phyloP scores from a whole-genome alignment of 2,329 filamentous ascomycete genomes.

The Lecanoromycetidae sp. region DNA sequence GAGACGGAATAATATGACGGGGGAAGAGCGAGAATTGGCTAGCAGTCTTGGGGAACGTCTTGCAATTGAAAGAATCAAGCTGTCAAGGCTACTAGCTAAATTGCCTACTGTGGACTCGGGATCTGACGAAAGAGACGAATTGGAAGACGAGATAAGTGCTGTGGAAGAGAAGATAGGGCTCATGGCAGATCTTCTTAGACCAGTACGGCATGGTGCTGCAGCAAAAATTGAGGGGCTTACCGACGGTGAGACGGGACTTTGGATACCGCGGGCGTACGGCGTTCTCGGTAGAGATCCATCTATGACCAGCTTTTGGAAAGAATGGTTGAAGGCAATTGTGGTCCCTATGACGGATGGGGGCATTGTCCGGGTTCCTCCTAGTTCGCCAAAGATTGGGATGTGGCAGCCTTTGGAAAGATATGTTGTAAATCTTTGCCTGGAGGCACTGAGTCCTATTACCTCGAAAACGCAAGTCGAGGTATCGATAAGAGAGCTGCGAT shows the following conservation, averaged over 20 bases:
- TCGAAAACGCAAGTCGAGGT: conserved; percentile 95
- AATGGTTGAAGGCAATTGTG: conserved; percentile 89
- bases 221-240: conserved; percentile 96
- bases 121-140: conserved; percentile 62
- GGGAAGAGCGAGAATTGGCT: conserved; percentile 87
- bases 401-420: conserved; percentile 97
- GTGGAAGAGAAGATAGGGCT: conserved; percentile 95
- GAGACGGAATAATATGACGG: conserved; percentile 92
- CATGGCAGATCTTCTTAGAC: conserved; percentile 91
- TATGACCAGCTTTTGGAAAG: conserved; percentile 91
- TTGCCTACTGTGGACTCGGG: conserved; percentile 71
- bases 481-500: conserved; percentile 71
- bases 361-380: conserved; percentile 70
- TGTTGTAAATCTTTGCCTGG: conserved; percentile 90
- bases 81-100: conserved; percentile 76
- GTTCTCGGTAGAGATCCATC: conserved; percentile 74
- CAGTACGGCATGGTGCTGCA: conserved; percentile 83
- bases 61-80: conserved; percentile 73
- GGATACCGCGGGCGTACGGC: conserved; percentile 88
- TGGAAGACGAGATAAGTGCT: conserved; percentile 89
- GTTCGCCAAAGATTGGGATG: conserved; percentile 77
- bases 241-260: conserved; percentile 87
- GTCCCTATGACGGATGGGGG: conserved; percentile 89
- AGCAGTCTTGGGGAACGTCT: conserved; percentile 81
- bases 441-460: conserved; percentile 80